A percentile compares a stretch with the other conserved stretches of the same genome.
Conservation (phyloP, 371 early-diverging fungal species). For the Nosema bombycis region DNA sequence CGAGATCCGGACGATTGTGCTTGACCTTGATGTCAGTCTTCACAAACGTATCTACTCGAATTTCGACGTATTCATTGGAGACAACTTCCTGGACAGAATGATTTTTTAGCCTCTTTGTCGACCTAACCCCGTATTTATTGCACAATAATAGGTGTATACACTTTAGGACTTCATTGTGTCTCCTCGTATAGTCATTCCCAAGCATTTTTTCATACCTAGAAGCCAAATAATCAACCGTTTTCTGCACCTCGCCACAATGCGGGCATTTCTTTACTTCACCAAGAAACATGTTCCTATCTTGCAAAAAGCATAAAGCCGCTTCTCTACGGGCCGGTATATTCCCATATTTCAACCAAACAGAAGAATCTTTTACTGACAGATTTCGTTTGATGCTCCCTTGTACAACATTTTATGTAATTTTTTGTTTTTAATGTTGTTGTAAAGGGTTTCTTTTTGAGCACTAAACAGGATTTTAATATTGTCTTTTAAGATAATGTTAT, state of each 20-base stretch:
- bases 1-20: neutral
- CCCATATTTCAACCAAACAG: neutral
- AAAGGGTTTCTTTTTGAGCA: neutral
- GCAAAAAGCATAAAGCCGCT: neutral
- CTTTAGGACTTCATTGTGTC: constrained; percentile 8
- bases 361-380: neutral
- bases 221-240: neutral
- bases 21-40: constrained; percentile 3
- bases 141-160: neutral
- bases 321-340: neutral
- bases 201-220: neutral
- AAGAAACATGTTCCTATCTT: constrained; percentile 2
- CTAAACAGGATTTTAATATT: neutral
- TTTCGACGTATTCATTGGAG: neutral
- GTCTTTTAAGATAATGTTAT: neutral
- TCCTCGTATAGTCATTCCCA: neutral
- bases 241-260: neutral
- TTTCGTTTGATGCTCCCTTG: neutral
- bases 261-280: neutral
- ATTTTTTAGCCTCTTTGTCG: neutral
- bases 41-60: neutral
- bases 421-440: neutral
- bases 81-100: neutral
- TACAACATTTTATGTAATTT: neutral
- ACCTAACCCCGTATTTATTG: neutral